A percentile compares a stretch with the other conserved stretches of the same genome.
Conservation (phyloP, 1,284 basidiomycete species). For the Sanghuangporus weigelae region DNA sequence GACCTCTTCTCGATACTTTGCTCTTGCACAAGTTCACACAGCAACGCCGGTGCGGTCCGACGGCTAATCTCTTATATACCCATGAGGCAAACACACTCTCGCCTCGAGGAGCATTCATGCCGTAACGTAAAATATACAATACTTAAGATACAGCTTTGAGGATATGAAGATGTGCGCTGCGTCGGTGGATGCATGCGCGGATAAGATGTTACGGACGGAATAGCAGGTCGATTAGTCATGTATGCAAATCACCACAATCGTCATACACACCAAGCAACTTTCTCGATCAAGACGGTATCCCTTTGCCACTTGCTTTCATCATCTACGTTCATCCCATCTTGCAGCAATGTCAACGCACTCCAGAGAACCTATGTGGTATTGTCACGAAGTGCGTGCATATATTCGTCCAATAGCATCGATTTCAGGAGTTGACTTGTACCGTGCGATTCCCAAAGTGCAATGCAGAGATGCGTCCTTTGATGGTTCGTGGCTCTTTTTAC, state of each 20-base stretch:
- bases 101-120: constrained; percentile 3
- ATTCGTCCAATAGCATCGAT: not conserved
- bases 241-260: not conserved
- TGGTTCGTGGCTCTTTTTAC: constrained; percentile 43
- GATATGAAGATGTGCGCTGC: no score
- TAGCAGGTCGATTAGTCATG: not conserved
- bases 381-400: constrained; percentile 56
- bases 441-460: constrained; percentile 46
- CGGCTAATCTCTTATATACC: constrained; percentile 1
- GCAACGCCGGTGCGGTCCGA: not conserved
- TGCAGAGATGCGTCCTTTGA: constrained; percentile 73
- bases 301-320: not conserved
- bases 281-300: not conserved
- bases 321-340: not conserved
- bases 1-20: not conserved
- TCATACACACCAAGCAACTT: not conserved
- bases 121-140: no score
- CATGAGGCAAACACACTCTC: constrained; percentile 2
- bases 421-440: not conserved
- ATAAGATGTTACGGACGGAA: no score
- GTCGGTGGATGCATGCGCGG: not conserved
- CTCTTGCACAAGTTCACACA: not conserved
- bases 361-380: constrained; percentile 71
- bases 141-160: no score
- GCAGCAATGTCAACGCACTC: constrained; percentile 45